Evolutionary conservation across 108 stramenopile genomes (phyloP), one percentile per base, ranked within the genome.

Genomic region (Pseudonitzschia delicatissima): DNA sequence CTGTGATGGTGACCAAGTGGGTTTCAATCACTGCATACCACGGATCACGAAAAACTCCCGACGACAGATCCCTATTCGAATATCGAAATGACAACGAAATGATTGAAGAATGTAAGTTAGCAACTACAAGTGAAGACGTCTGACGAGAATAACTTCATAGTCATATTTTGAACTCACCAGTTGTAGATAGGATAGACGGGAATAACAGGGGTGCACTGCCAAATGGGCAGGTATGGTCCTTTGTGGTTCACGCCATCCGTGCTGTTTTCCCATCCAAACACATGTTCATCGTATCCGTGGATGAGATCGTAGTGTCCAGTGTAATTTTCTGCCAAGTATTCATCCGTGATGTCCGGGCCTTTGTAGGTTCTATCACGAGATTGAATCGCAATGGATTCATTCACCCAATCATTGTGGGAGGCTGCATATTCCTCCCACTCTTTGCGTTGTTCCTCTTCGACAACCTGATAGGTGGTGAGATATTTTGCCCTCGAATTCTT

Each of bases 281-380:
- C 23, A 66, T 42, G 67, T 34, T 72, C 62, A 61, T 77, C 65
- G 57, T 80, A 49, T 4, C 68, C 71, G 71, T 76, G 77, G 5
- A 64, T 52, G 18, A 51, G 6, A n/a, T n/a, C n/a, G n/a, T n/a
- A n/a, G n/a, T n/a, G n/a, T 35, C 47, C n/a, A 12, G 27, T 4
- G 9, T 34, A 39, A 26, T 28, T 5, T 62, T 20, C 12, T 64
- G 23, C 44, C 18, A 21, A n/a, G n/a, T 8, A 36, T 37, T 25
- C 45, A 13, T 13, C 28, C 7, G 9, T 5, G 6, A 7, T 35
- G 27, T 9, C 29, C 8, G 23, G 31, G 29, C 34, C 62, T 29
- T 5, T 28, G n/a, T n/a, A n/a, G n/a, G n/a, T n/a, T n/a, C n/a
- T n/a, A n/a, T n/a, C n/a, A n/a, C n/a, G n/a, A n/a, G n/a, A n/a